These are phyloP conservation scores for Termitomyces sp. DNA, from an alignment of 768 basidiomycete species.

Conservation along the genomic window DNA sequence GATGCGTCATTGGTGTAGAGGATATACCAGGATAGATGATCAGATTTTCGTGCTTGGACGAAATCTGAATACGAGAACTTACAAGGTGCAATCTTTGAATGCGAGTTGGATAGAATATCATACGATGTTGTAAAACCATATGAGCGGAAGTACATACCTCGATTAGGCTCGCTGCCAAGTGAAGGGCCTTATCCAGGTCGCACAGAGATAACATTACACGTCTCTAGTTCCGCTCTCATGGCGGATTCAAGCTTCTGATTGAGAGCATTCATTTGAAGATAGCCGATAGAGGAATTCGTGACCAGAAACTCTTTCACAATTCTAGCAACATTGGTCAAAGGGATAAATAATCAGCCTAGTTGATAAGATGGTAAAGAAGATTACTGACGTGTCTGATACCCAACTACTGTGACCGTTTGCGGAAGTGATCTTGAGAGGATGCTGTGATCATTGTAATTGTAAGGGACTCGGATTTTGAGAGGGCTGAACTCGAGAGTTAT, in stretches of 20 bases:
- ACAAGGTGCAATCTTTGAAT: constrained; percentile 15
- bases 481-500: no score
- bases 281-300: not conserved
- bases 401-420: no score
- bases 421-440: no score
- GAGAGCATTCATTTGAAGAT: not conserved
- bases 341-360: no score
- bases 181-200: constrained; percentile 7
- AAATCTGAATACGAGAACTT: not conserved
- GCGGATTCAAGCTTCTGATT: constrained; percentile 5
- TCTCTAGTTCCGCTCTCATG: constrained; percentile 7
- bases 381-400: no score
- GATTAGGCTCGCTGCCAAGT: constrained; percentile 6
- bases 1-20: constrained; percentile 11
- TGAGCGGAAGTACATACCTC: constrained; percentile 8
- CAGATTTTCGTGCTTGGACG: no score
- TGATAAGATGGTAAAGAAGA: no score
- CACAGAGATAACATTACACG: not conserved
- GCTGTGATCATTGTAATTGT: no score
- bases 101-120: constrained; percentile 8
- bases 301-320: constrained; percentile 1
- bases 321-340: not conserved
- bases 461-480: no score
- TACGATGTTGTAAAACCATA: not conserved
- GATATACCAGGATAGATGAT: constrained; percentile 1